A percentile compares a stretch with the other conserved stretches of the same genome.
Conservation (phyloP, 768 basidiomycete genomes). For the Hericium erinaceus region DNA sequence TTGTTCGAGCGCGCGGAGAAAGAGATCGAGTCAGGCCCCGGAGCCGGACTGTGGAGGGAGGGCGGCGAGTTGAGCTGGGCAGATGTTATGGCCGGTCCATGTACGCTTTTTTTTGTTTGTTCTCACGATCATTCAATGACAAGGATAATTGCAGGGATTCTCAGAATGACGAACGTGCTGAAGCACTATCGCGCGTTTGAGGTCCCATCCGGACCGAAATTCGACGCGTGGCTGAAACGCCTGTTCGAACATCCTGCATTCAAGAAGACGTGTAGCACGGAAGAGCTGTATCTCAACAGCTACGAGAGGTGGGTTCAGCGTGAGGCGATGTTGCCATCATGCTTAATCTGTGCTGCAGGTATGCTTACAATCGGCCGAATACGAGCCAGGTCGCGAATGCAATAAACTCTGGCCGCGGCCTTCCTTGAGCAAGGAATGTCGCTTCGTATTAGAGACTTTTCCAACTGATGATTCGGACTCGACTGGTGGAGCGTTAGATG, state of each 20-base stretch:
- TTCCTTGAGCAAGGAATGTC: conserved; percentile 38
- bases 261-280: conserved; percentile 58
- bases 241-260: conserved; percentile 55
- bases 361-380: conserved; percentile 69
- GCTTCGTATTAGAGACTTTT: no score
- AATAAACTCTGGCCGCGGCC: conserved; percentile 53
- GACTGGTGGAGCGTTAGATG: no score
- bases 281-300: conserved; percentile 57
- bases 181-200: conserved; percentile 61
- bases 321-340: neutral
- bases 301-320: conserved; percentile 43
- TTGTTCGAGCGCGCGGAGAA: conserved; percentile 55
- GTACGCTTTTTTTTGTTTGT: conserved; percentile 27
- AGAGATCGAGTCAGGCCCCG: conserved; percentile 23
- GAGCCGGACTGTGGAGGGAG: conserved; percentile 55
- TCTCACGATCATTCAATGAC: neutral
- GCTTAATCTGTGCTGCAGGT: conserved; percentile 30
- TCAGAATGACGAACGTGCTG: conserved; percentile 53
- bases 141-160: conserved; percentile 43
- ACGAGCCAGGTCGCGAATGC: conserved; percentile 71
- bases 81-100: conserved; percentile 65
- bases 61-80: conserved; percentile 48
- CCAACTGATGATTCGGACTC: no score
- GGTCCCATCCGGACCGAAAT: conserved; percentile 37
- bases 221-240: conserved; percentile 43